These are phyloP conservation scores for Macrolepiota dolichaula DNA, from an alignment of 768 basidiomycete species.

Conservation along the genomic window DNA sequence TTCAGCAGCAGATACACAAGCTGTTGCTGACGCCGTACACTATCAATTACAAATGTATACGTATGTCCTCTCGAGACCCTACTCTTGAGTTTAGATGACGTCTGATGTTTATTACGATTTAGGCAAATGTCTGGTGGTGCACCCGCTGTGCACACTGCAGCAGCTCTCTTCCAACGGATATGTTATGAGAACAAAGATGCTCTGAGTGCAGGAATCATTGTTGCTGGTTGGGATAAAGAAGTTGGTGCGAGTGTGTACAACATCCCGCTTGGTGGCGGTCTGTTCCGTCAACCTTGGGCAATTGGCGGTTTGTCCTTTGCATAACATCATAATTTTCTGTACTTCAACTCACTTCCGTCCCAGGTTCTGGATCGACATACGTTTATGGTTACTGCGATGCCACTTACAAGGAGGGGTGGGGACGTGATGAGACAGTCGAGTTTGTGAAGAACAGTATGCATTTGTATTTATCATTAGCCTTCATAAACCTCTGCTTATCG, in stretches of 20 bases:
- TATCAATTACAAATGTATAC: constrained; percentile 74
- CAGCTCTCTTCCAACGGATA: constrained; percentile 78
- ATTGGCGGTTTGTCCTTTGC: constrained; percentile 72
- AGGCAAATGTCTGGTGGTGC: constrained; percentile 59
- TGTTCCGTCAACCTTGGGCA: constrained; percentile 98
- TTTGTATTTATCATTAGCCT: constrained; percentile 26
- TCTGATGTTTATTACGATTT: constrained; percentile 1
- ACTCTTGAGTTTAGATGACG: constrained; percentile 4
- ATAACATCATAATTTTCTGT: background rate
- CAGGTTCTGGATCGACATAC: constrained; percentile 94
- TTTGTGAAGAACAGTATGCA: constrained; percentile 94
- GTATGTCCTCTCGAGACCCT: constrained; percentile 34
- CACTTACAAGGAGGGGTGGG: constrained; percentile 94
- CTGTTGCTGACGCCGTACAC: constrained; percentile 89
- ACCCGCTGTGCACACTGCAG: constrained; percentile 80
- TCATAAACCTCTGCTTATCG: constrained; percentile 5
- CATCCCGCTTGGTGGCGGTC: constrained; percentile 93
- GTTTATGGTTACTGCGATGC: constrained; percentile 99
- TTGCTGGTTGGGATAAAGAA: constrained; percentile 96
- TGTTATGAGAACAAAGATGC: constrained; percentile 94
- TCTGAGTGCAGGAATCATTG: constrained; percentile 91
- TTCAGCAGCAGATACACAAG: constrained; percentile 97
- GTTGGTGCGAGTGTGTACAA: constrained; percentile 92
- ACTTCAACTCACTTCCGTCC: background rate
- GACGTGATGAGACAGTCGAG: constrained; percentile 81